A percentile compares a stretch with the other conserved stretches of the same genome.
phyloP scores from a whole-genome alignment of 257 asterid genomes.

The Cordia subcordata region DNA sequence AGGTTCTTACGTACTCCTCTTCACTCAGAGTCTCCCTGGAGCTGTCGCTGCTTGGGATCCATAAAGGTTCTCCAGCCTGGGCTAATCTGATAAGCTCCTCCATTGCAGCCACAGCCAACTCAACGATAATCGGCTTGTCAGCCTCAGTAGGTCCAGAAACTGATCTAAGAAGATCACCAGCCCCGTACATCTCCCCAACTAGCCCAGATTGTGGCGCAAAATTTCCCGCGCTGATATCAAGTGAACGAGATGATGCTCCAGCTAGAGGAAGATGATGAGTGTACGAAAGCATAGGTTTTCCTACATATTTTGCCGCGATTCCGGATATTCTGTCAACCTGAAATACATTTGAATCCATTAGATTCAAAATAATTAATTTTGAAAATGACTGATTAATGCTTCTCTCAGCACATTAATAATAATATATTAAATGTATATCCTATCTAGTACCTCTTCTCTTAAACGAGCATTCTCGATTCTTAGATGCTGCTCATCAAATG shows the following conservation, averaged over 20 bases:
- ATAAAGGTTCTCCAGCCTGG: conserved; percentile 69
- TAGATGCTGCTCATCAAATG: conserved; percentile 71
- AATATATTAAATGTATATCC: background rate
- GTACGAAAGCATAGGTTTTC: conserved; percentile 59
- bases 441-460: conserved; percentile 57
- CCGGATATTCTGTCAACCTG: conserved; percentile 73
- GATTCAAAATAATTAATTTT: no score
- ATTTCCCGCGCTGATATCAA: conserved; percentile 48
- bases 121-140: conserved; percentile 66
- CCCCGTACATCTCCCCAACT: conserved; percentile 43
- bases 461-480: conserved; percentile 65
- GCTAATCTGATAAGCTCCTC: conserved; percentile 66
- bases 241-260: conserved; percentile 45
- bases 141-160: conserved; percentile 56
- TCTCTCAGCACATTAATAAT: background rate
- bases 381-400: background rate
- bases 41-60: conserved; percentile 38
- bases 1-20: conserved; percentile 64
- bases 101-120: conserved; percentile 82
- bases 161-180: conserved; percentile 56
- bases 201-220: conserved; percentile 34
- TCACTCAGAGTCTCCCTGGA: conserved; percentile 43
- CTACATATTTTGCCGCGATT: conserved; percentile 71
- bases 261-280: conserved; percentile 42
- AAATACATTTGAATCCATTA: background rate